Conservation (phyloP, 2,329 filamentous ascomycete species). For the Neonectria punicea region DNA sequence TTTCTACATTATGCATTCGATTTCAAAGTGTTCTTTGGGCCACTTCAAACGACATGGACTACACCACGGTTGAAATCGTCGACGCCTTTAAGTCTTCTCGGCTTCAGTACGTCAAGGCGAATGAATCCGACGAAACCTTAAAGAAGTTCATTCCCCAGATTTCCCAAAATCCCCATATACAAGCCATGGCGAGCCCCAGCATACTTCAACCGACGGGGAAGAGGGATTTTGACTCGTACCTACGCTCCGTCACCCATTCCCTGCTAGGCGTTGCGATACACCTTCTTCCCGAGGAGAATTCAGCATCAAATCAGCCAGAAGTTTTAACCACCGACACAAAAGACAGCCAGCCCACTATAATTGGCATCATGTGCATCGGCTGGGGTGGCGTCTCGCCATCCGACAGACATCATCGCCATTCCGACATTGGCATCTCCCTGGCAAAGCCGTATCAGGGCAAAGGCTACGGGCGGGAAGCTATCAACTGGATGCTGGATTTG, state of each 20-base stretch:
- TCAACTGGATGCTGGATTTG: slow-evolving; percentile 58
- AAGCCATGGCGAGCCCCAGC: slow-evolving; percentile 12
- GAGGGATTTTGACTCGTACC: slow-evolving; percentile 18
- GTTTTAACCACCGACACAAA: not conserved
- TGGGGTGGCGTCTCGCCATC: slow-evolving; percentile 20
- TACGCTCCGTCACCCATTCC: slow-evolving; percentile 18
- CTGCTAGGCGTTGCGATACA: slow-evolving; percentile 26
- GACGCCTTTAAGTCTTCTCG: slow-evolving; percentile 24
- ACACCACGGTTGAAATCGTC: slow-evolving; percentile 15
- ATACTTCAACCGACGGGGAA: slow-evolving; percentile 22
- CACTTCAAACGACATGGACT: slow-evolving; percentile 10
- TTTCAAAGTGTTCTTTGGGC: too few species aligned
- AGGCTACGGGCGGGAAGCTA: slow-evolving; percentile 59
- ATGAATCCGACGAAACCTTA: slow-evolving; percentile 16
- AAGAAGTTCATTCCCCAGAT: slow-evolving; percentile 23
- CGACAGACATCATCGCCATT: slow-evolving; percentile 25
- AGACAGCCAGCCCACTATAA: slow-evolving; percentile 9
- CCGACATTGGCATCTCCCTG: slow-evolving; percentile 50
- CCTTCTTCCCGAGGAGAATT: slow-evolving; percentile 17
- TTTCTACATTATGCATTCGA: too few species aligned
- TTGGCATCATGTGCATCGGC: slow-evolving; percentile 30
- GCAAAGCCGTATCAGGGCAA: slow-evolving; percentile 47
- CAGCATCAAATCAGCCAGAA: too few species aligned
- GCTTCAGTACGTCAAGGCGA: slow-evolving; percentile 24
- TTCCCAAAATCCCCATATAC: slow-evolving; percentile 22